Evolutionary conservation across 2,329 filamentous ascomycete species (phyloP), one percentile per base, ranked within the genome.

Genomic region (Colletotrichum orbiculare): DNA sequence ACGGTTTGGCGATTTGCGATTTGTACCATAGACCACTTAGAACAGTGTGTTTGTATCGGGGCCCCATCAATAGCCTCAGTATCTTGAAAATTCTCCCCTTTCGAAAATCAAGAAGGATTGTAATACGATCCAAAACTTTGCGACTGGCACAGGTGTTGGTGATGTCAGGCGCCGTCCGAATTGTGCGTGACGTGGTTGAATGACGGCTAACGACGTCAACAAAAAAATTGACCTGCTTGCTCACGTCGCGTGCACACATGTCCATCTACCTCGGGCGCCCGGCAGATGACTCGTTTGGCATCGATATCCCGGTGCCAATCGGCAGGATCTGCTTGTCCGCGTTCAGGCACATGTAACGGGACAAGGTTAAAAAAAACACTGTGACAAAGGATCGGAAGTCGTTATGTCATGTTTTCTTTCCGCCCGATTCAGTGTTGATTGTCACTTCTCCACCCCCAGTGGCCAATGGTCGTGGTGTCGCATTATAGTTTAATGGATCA

Each of bases 1-100:
- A 73, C 71, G 71, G 70, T 69, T 49, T 69, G 68, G 61, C 67
- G 67, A 67, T 67, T 64, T 66, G 56, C 64, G 60, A 54, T 64
- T 65, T 73, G 72, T 72, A 73, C 57, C 68, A 73, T 73, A 73
- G 71, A 73, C 67, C 59, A 66, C 64, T 55, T 53, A 73, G 71
- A 73, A 72, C 54, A 69, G 59, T 61, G 64, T 45, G 52, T 54
- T 64, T 49, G 25, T 25, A 17, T 57, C 38, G n/a, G 61, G 64
- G 64, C 64, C 52, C 35, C 10, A 42, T 54, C 12, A 50, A 66
- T 50, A 17, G 50, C 37, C 35, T 38, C 43, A 41, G 62, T 13
- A 64, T 58, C 45, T 62, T 52, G 56, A 62, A 57, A 54, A 66
- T 66, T 62, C 59, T 66, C 60, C 54, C 42, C 64, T 66, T 66